Evolutionary conservation across 805 yeast genomes (phyloP).

Genomic region (Blastobotrys muscicola): DNA sequence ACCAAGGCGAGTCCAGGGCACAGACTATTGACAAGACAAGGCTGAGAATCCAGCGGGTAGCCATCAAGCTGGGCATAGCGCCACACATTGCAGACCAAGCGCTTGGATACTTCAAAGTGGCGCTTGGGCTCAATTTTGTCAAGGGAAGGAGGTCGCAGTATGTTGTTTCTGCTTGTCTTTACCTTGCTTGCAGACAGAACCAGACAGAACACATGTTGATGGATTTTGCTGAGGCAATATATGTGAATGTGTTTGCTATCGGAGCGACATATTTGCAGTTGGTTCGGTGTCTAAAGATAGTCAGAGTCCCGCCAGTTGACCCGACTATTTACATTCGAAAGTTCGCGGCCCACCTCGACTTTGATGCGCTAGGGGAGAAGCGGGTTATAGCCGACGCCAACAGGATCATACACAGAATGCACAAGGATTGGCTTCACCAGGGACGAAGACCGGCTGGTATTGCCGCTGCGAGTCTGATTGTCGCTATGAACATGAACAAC

Average conservation of each 20-base stretch:
- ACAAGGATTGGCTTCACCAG: constrained; percentile 89
- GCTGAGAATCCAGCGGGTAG: constrained; percentile 68
- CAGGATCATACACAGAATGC: constrained; percentile 80
- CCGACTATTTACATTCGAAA: constrained; percentile 91
- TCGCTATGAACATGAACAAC: constrained; percentile 96
- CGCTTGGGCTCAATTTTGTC: constrained; percentile 80
- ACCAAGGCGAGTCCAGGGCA: constrained; percentile 62
- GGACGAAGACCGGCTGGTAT: constrained; percentile 98
- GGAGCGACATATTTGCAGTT: constrained; percentile 93
- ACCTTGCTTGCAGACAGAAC: constrained; percentile 87
- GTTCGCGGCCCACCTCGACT: constrained; percentile 78
- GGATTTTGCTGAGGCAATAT: constrained; percentile 84
- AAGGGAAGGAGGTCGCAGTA: constrained; percentile 96
- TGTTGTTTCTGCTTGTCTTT: constrained; percentile 89
- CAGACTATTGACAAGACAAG: constrained; percentile 83
- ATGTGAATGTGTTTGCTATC: constrained; percentile 83
- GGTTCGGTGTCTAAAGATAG: constrained; percentile 76
- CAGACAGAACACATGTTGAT: constrained; percentile 91
- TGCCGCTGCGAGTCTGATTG: constrained; percentile 89
- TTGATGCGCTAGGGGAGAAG: constrained; percentile 50
- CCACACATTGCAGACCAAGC: constrained; percentile 83
- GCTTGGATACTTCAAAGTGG: constrained; percentile 78
- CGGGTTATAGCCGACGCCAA: constrained; percentile 84
- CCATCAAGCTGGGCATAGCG: constrained; percentile 68
- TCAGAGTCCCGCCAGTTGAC: constrained; percentile 77